phyloP scores from a whole-genome alignment of 371 early-diverging fungal species.

The Fennellomyces sp. region DNA sequence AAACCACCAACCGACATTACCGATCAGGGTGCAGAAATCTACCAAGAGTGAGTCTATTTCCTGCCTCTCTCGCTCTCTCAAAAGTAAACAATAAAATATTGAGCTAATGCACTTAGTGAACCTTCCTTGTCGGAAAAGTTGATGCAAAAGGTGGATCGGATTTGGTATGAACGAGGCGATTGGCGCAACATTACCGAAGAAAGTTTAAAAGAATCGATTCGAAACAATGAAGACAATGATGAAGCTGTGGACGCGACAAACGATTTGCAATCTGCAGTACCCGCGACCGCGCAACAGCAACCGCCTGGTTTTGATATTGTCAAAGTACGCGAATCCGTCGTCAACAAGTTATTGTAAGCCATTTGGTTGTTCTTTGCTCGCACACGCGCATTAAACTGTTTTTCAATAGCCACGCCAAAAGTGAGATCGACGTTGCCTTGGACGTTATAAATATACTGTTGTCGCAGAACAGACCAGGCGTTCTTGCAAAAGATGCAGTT shows the following conservation, averaged over 20 bases:
- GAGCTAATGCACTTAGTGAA: conserved; percentile 38
- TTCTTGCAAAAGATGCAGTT: conserved; percentile 33
- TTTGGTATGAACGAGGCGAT: conserved; percentile 58
- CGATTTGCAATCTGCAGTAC: conserved; percentile 7
- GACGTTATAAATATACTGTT: conserved; percentile 75
- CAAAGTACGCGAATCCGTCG: conserved; percentile 45
- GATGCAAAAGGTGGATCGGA: conserved; percentile 58
- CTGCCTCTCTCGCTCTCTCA: background rate
- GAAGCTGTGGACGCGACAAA: conserved; percentile 10
- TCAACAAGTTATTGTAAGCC: conserved; percentile 44
- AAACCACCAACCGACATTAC: conserved; percentile 56
- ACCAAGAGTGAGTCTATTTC: conserved; percentile 43
- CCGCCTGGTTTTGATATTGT: conserved; percentile 40
- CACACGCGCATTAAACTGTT: too few species aligned
- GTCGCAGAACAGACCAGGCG: conserved; percentile 44
- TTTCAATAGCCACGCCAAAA: conserved; percentile 66
- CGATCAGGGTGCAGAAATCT: conserved; percentile 58
- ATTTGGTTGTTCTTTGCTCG: too few species aligned
- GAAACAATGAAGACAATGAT: conserved; percentile 11
- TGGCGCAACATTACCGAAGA: conserved; percentile 56
- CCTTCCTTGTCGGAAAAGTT: conserved; percentile 54
- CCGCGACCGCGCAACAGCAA: background rate
- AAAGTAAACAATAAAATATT: background rate
- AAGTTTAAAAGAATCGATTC: conserved; percentile 30
- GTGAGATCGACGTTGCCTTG: conserved; percentile 74